These are phyloP conservation scores for Podospora pseudocomata DNA, from an alignment of 495 filamentous ascomycete species.

Conservation along the genomic window DNA sequence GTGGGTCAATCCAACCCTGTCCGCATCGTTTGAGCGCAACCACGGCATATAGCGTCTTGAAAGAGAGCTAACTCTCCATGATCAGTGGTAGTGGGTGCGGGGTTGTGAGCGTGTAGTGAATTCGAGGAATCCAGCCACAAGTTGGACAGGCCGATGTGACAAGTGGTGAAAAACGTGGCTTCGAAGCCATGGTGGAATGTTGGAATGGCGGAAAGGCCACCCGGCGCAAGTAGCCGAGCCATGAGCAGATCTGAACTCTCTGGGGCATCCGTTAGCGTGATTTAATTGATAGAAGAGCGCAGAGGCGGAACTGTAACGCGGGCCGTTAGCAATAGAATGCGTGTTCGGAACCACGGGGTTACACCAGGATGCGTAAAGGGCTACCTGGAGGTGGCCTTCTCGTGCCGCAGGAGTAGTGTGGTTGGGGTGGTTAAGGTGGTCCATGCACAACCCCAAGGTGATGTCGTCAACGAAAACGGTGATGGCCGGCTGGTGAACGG, in stretches of 20 bases:
- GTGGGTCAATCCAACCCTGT: neutral
- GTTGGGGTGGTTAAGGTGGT: neutral
- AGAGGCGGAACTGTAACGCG: neutral
- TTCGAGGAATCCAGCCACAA: neutral
- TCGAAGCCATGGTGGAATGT: neutral
- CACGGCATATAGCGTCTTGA: neutral
- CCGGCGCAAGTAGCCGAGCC: neutral
- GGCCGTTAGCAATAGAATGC: constrained; percentile 2
- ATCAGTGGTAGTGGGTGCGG: neutral
- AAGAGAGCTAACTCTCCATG: neutral
- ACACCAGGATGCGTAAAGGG: neutral
- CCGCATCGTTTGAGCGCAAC: neutral
- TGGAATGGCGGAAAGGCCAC: neutral
- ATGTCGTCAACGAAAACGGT: neutral
- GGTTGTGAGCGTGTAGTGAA: neutral
- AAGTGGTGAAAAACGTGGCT: neutral
- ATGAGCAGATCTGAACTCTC: neutral
- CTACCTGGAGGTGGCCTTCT: too few species aligned
- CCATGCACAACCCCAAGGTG: neutral
- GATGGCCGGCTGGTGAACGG: neutral
- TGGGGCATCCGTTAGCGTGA: neutral
- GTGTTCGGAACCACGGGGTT: constrained; percentile 1
- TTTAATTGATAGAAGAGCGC: neutral
- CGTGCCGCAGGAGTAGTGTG: too few species aligned
- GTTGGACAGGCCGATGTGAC: neutral